A percentile compares a stretch with the other conserved stretches of the same genome.
These are phyloP conservation scores for Botrytis deweyae DNA, from an alignment of 2,329 filamentous ascomycete genomes.

Conservation along the genomic window DNA sequence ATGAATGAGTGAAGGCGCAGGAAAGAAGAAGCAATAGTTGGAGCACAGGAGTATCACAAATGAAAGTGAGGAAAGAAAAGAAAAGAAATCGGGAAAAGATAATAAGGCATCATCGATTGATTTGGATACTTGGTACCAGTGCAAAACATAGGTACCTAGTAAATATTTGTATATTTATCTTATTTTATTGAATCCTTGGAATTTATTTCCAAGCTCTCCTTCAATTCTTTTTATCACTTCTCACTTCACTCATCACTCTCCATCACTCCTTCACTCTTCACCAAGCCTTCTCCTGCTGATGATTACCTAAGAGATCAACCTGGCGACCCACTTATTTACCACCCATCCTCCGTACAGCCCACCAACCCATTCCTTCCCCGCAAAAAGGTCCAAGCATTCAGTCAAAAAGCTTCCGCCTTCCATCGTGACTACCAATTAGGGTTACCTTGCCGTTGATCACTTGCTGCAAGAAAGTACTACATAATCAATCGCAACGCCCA, in stretches of 20 bases:
- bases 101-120: background rate
- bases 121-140: background rate
- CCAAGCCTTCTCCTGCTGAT: background rate
- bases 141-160: no score
- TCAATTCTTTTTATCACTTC: background rate
- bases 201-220: no score
- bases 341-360: background rate
- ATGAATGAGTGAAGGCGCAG: background rate
- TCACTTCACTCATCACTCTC: background rate
- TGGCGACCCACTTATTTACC: background rate
- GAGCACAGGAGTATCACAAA: no score
- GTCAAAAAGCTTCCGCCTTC: background rate
- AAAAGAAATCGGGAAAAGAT: no score
- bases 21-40: background rate
- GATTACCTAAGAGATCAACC: background rate
- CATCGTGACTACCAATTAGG: background rate
- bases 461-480: background rate
- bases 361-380: background rate
- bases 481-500: background rate
- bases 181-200: background rate
- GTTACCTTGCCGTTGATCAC: background rate
- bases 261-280: background rate
- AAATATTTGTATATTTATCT: background rate
- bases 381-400: slow-evolving; percentile 9
- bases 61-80: no score